Evolutionary conservation across 2,329 filamentous ascomycete species (phyloP).

Genomic region (Samsoniella hepiali): DNA sequence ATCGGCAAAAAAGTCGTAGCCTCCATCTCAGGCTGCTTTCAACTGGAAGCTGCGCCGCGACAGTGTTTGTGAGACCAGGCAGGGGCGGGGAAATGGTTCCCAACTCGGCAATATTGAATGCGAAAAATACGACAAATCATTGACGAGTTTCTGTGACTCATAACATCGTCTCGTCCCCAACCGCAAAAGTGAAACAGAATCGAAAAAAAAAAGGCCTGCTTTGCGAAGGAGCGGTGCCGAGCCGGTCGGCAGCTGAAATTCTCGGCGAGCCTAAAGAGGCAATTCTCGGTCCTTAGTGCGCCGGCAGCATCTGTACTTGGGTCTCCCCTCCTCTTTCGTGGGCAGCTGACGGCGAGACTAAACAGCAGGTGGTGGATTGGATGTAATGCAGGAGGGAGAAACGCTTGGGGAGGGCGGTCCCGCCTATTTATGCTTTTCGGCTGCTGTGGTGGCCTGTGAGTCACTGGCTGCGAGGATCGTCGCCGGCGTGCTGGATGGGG

Average conservation of each 20-base stretch:
- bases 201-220: not conserved
- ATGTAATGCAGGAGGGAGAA: not conserved
- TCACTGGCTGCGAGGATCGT: conserved; percentile 12
- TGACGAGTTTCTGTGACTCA: not conserved
- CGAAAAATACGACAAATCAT: not conserved
- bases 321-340: too few species aligned
- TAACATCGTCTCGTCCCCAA: not conserved
- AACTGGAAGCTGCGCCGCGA: too few species aligned
- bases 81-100: too few species aligned
- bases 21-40: too few species aligned
- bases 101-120: not conserved
- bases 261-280: conserved; percentile 13
- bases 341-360: not conserved
- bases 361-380: not conserved
- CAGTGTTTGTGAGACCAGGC: too few species aligned
- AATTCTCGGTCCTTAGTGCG: not conserved
- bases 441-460: not conserved
- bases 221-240: not conserved
- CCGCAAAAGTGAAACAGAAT: not conserved
- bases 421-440: conserved; percentile 20
- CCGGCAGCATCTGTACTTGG: not conserved
- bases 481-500: conserved; percentile 13
- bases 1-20: too few species aligned
- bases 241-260: not conserved
- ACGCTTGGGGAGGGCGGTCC: conserved; percentile 1